Evolutionary conservation across 495 filamentous ascomycete genomes (phyloP).

Genomic region (Rostrohypoxylon terebratum): DNA sequence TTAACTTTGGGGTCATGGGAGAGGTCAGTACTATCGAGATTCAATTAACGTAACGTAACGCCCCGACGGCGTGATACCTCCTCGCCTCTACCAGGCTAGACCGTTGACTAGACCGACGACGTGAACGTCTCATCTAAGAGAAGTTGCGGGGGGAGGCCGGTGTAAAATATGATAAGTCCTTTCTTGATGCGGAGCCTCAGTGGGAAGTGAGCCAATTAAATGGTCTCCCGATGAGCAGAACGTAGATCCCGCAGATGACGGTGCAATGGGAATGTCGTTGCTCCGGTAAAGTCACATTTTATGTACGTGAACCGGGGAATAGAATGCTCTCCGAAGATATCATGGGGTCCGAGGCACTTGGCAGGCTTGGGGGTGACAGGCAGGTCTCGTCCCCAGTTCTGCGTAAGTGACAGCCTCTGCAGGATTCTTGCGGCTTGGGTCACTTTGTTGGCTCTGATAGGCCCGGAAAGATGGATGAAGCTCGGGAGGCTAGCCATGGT

Average conservation of each 20-base stretch:
- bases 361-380: constrained; percentile 30
- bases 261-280: constrained; percentile 31
- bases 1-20: constrained; percentile 27
- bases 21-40: constrained; percentile 30
- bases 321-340: constrained; percentile 41
- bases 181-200: constrained; percentile 47
- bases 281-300: constrained; percentile 35
- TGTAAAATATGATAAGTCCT: constrained; percentile 39
- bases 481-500: constrained; percentile 39
- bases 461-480: constrained; percentile 29
- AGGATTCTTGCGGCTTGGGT: constrained; percentile 42
- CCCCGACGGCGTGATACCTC: constrained; percentile 5
- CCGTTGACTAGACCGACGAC: constrained; percentile 3
- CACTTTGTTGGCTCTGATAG: constrained; percentile 31
- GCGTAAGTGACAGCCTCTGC: constrained; percentile 39
- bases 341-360: constrained; percentile 34
- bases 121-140: constrained; percentile 26
- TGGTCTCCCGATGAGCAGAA: constrained; percentile 14
- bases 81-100: constrained; percentile 20
- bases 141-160: constrained; percentile 29
- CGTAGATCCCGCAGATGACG: constrained; percentile 45
- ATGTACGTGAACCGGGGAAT: constrained; percentile 42
- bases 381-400: constrained; percentile 40
- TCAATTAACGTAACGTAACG: constrained; percentile 42
- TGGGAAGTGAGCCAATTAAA: constrained; percentile 30